Percentiles rank a stretch among this genome's conserved stretches.
phyloP scores from a whole-genome alignment of 495 filamentous ascomycete genomes.

The Talaromyces stipitatus region DNA sequence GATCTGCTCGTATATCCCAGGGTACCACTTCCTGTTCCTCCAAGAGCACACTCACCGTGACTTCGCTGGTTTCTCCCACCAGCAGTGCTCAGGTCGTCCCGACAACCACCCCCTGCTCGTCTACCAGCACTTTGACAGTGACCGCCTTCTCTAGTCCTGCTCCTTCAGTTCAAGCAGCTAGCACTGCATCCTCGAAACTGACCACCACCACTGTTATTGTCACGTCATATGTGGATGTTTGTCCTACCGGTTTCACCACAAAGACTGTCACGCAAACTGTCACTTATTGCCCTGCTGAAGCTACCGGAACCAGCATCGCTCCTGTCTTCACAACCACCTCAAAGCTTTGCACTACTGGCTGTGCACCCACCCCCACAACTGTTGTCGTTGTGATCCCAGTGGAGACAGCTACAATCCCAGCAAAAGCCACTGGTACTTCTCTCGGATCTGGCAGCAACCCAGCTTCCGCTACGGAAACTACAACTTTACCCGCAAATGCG shows the following conservation, averaged over 20 bases:
- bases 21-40: neutral
- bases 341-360: neutral
- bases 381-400: slow-evolving; percentile 1
- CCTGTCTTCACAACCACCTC: slow-evolving; percentile 4
- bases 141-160: neutral
- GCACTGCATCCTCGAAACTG: neutral
- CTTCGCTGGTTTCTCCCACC: neutral
- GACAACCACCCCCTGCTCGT: neutral
- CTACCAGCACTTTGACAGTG: neutral
- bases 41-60: neutral
- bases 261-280: slow-evolving; percentile 5
- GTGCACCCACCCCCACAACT: neutral
- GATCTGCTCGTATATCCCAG: neutral
- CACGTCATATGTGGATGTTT: slow-evolving; percentile 4
- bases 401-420: neutral
- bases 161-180: neutral
- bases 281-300: slow-evolving; percentile 4
- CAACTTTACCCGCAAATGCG: no score
- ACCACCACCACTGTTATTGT: slow-evolving; percentile 3
- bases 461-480: neutral
- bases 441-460: neutral
- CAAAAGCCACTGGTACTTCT: neutral
- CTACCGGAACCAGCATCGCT: neutral
- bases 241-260: slow-evolving; percentile 1
- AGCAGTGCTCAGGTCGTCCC: neutral